Conservation (phyloP, 441 rosid species). For the Isatis lusitanica region DNA sequence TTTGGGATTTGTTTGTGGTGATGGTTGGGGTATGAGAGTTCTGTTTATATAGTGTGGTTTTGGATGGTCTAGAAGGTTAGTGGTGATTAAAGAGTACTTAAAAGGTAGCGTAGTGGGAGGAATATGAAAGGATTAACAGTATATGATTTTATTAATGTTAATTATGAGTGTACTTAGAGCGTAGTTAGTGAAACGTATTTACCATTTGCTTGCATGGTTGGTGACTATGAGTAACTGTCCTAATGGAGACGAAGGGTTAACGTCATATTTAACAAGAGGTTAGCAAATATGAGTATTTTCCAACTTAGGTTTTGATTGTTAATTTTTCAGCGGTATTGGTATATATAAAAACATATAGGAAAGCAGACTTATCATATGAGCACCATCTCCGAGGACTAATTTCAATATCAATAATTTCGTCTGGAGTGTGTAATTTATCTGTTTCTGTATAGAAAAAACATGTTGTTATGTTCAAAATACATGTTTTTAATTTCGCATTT, state of each 20-base stretch:
- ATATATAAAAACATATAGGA: background rate
- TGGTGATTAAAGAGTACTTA: slow-evolving; percentile 4
- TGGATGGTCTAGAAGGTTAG: background rate
- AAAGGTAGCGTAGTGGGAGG: slow-evolving; percentile 8
- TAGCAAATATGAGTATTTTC: background rate
- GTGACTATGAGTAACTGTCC: slow-evolving; percentile 4
- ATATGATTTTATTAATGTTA: background rate
- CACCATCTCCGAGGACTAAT: no score
- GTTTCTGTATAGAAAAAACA: background rate
- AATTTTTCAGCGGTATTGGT: background rate
- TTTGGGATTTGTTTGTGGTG: background rate
- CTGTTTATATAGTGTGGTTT: slow-evolving; percentile 13
- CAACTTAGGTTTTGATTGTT: background rate
- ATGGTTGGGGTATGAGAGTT: background rate
- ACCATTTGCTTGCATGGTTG: background rate
- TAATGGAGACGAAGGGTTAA: background rate
- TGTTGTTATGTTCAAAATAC: background rate
- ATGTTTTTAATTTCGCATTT: background rate
- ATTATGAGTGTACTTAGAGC: background rate
- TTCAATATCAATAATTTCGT: background rate
- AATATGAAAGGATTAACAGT: slow-evolving; percentile 17
- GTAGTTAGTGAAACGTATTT: background rate
- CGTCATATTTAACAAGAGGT: background rate
- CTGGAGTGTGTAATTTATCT: background rate
- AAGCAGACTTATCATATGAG: background rate